Percentiles rank a stretch among this genome's conserved stretches.
Conservation (phyloP, 805 yeast genomes). For the Yamadazyma laniorum region DNA sequence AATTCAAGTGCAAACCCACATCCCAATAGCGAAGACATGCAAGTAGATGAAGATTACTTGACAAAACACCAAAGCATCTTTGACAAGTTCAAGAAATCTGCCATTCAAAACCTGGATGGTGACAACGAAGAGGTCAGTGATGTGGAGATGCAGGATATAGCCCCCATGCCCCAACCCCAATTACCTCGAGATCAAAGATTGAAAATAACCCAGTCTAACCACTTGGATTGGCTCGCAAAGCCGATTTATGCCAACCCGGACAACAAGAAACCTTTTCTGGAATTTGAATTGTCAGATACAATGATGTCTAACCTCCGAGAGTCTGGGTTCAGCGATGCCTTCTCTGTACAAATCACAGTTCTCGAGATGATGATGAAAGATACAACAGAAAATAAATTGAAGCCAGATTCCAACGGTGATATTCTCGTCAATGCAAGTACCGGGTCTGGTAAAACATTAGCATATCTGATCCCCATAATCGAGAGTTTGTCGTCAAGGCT, state of each 20-base stretch:
- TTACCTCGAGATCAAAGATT: constrained; percentile 53
- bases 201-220: constrained; percentile 26
- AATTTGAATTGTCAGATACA: constrained; percentile 44
- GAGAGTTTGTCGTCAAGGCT: constrained; percentile 61
- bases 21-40: constrained; percentile 12
- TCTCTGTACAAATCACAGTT: constrained; percentile 74
- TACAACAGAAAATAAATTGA: constrained; percentile 34
- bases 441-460: constrained; percentile 94
- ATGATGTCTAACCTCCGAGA: constrained; percentile 47
- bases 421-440: constrained; percentile 89
- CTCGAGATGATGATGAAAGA: constrained; percentile 52
- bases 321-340: constrained; percentile 54
- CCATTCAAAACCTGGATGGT: constrained; percentile 13
- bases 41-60: constrained; percentile 7
- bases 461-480: constrained; percentile 81
- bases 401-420: constrained; percentile 66
- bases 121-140: not conserved
- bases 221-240: constrained; percentile 63
- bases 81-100: constrained; percentile 45
- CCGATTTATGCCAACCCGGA: constrained; percentile 59
- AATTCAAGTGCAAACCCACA: too few relatives aligned
- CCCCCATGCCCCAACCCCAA: constrained; percentile 84
- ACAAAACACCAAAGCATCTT: constrained; percentile 52
- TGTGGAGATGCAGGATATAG: constrained; percentile 30
- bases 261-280: constrained; percentile 45